Percentiles rank a stretch among this genome's conserved stretches.
These are phyloP conservation scores for Podospora fimiseda DNA, from an alignment of 495 filamentous ascomycete species.

Conservation along the genomic window DNA sequence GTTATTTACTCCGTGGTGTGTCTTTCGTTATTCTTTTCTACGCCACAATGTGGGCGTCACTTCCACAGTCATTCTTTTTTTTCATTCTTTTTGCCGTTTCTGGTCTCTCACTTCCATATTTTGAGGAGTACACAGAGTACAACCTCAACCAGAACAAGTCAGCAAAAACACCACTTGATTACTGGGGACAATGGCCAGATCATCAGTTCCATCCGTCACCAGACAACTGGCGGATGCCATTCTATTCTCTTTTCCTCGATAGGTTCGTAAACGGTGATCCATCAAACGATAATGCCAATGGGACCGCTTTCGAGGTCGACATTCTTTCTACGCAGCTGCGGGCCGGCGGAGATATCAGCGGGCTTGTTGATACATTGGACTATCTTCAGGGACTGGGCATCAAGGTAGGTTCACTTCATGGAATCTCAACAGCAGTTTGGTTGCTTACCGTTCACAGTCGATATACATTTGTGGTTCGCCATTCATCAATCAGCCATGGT, in stretches of 20 bases:
- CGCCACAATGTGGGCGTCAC: constrained; percentile 2
- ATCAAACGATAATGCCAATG: constrained; percentile 64
- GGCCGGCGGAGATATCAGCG: constrained; percentile 62
- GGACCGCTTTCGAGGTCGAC: constrained; percentile 64
- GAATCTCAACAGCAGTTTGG: background rate
- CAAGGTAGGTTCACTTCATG: constrained; percentile 29
- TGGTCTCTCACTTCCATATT: constrained; percentile 41
- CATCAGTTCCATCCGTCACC: constrained; percentile 52
- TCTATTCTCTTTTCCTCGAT: constrained; percentile 63
- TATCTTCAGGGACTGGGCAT: constrained; percentile 72
- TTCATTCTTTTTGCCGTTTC: constrained; percentile 8
- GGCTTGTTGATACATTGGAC: constrained; percentile 60
- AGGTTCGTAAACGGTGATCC: constrained; percentile 67
- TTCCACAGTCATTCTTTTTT: constrained; percentile 4
- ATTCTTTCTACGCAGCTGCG: constrained; percentile 59
- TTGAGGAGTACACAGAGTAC: constrained; percentile 45
- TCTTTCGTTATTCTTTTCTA: background rate
- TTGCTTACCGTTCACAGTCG: constrained; percentile 41
- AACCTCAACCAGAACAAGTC: constrained; percentile 60
- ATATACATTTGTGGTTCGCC: constrained; percentile 63
- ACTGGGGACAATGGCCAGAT: constrained; percentile 55
- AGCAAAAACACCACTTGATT: constrained; percentile 53
- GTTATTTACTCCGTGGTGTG: background rate
- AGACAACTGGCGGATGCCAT: constrained; percentile 61
- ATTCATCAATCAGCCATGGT: constrained; percentile 30